Evolutionary conservation across 176 grass and related monocot species (phyloP), one percentile per base, ranked within the genome.

Genomic region (Cymbopogon citratus): DNA sequence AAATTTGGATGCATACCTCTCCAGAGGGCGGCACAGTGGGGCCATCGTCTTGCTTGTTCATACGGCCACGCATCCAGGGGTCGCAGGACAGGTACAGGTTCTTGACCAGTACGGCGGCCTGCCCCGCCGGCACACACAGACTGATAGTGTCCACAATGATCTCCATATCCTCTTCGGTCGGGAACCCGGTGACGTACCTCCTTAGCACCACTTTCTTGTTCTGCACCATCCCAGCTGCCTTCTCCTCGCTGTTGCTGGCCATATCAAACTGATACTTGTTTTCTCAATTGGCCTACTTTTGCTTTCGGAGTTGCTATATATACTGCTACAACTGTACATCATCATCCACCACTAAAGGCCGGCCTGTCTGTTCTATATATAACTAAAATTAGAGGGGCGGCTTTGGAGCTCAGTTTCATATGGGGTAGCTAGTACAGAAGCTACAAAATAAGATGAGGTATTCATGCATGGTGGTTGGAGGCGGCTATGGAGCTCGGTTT

Each of bases 11-110:
- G 51, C 2, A 2, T 56, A 56, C 51, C 51, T 56, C 19, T n/a
- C 51, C 2, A 2, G 6, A 0, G 7, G 51, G 51, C 6, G 51
- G 51, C 19, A n/a, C 51, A 6, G 19, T n/a, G 51, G 51, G 19
- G 51, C 51, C 51, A 0, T 56, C 0, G 2, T n/a, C 51, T n/a
- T 21, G 15, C 48, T 51, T 51, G 51, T 56, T 56, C 51, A 56
- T 56, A 19, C 51, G 51, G 19, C 51, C 51, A n/a, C 51, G 51
- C 51, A 56, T 56, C 51, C 51, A 56, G 18, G 51, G 51, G 2
- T 92, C 87, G 19, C 83, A 89, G 3, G 90, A 92, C 3, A 92
- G 64, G 57, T 84, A 89, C 18, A 89, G 68, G 41, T 89, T 89
- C 86, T 81, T 89, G 29, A 92, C 49, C 10, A 89, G n/a, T 29